Evolutionary conservation across 2,329 filamentous ascomycete species (phyloP), one percentile per base, ranked within the genome.

Genomic region (Aspergillus arachidicola): DNA sequence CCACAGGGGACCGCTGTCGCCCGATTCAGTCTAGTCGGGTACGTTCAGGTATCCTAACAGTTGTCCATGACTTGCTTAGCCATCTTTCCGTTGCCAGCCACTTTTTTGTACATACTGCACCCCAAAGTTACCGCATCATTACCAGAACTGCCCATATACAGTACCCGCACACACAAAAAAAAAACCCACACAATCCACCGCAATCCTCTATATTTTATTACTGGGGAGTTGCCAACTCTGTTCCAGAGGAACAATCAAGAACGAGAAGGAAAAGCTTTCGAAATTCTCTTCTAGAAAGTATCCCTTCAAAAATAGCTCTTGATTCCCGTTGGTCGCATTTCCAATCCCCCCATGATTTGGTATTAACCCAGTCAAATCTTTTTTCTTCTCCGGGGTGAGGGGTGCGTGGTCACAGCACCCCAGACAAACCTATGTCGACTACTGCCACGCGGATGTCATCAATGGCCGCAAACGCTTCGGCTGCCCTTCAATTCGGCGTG

Each of bases 121-220:
- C 11, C 21, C 45, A 48, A 48, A 26, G 45, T 48, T 72, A 10
- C 71, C 70, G 12, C 45, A 12, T 21, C 12, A 26, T 26, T 48
- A 48, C 45, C 45, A 48, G 11, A 48, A n/a, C 19, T 45, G 9
- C 19, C 7, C 43, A 23, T 23, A 32, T 32, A 34, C 32, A 34
- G 45, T 46, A 23, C 11, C 45, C 48, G 48, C 48, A 53, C 50
- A 53, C 26, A 30, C 23, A 12, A 23, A 41, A 41, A 41, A 41
- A 41, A 41, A 41, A n/a, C 38, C 38, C 38, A 41, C 38, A 41
- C 38, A 41, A 41, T 41, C 38, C 38, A n/a, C 38, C 38, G 38
- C 38, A 16, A 41, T n/a, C 7, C 38, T 41, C 38, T 41, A 41
- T 41, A 19, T n/a, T n/a, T 10, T 16, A 16, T 16, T n/a, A 2